These are phyloP conservation scores for Coemansia sp. DNA, from an alignment of 192 early-diverging fungal species.

Conservation along the genomic window DNA sequence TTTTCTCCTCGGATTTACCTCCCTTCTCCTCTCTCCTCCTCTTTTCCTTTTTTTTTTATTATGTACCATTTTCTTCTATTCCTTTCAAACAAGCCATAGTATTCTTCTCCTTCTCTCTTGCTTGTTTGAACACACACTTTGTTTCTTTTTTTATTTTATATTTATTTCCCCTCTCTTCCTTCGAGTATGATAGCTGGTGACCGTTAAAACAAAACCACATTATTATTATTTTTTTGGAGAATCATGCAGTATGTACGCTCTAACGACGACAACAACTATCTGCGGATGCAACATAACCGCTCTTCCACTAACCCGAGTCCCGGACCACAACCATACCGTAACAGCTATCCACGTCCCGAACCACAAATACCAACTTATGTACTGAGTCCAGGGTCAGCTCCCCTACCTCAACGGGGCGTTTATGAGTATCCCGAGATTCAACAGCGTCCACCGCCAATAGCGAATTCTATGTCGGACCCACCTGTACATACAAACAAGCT, in stretches of 20 bases:
- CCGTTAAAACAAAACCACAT: background rate
- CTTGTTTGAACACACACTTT: background rate
- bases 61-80: background rate
- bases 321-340: conserved; percentile 39
- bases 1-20: background rate
- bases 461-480: conserved; percentile 9
- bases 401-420: background rate
- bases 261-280: conserved; percentile 39
- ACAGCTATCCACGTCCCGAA: conserved; percentile 32
- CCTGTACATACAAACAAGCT: conserved; percentile 1
- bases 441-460: conserved; percentile 1
- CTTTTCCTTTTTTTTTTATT: background rate
- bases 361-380: background rate
- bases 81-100: background rate
- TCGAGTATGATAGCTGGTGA: background rate
- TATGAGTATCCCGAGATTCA: conserved; percentile 24
- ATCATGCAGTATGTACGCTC: conserved; percentile 30
- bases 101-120: background rate
- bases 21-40: background rate
- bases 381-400: background rate
- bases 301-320: conserved; percentile 15
- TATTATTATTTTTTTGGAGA: background rate
- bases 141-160: background rate
- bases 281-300: conserved; percentile 22
- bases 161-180: background rate